A percentile compares a stretch with the other conserved stretches of the same genome.
Evolutionary conservation across 495 filamentous ascomycete species (phyloP).

Genomic region (Penicilliopsis zonata): DNA sequence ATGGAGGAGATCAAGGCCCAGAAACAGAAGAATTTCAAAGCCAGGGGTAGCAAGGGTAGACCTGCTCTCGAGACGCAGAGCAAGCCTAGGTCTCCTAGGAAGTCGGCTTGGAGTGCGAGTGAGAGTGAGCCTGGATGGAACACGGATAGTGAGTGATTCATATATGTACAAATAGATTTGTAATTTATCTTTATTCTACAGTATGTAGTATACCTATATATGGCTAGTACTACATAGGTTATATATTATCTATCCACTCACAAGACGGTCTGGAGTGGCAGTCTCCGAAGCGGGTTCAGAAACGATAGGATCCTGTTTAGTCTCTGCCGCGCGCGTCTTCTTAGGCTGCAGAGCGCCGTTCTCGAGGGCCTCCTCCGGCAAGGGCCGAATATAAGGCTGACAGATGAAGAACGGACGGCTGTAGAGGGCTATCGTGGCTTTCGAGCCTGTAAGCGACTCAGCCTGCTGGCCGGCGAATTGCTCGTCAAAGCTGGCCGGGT

Average conservation of each 20-base stretch:
- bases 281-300: too few species aligned
- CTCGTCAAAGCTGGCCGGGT: slow-evolving; percentile 41
- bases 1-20: slow-evolving; percentile 8
- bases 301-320: too few species aligned
- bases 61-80: slow-evolving; percentile 7
- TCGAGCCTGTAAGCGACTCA: slow-evolving; percentile 39
- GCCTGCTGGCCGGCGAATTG: slow-evolving; percentile 18
- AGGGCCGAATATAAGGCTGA: slow-evolving; percentile 77
- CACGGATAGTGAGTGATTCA: too few species aligned
- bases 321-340: too few species aligned
- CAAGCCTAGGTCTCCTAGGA: slow-evolving; percentile 3
- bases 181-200: too few species aligned
- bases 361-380: slow-evolving; percentile 79
- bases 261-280: too few species aligned
- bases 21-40: slow-evolving; percentile 11
- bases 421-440: slow-evolving; percentile 54
- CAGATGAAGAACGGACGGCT: slow-evolving; percentile 84
- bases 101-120: slow-evolving; percentile 23
- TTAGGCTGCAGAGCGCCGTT: slow-evolving; percentile 64
- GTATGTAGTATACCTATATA: too few species aligned
- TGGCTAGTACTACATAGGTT: too few species aligned
- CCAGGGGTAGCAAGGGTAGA: slow-evolving; percentile 13
- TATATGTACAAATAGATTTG: too few species aligned
- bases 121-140: slow-evolving; percentile 35
- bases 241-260: too few species aligned